These are phyloP conservation scores for Iberis amara DNA, from an alignment of 441 rosid species.

Conservation along the genomic window DNA sequence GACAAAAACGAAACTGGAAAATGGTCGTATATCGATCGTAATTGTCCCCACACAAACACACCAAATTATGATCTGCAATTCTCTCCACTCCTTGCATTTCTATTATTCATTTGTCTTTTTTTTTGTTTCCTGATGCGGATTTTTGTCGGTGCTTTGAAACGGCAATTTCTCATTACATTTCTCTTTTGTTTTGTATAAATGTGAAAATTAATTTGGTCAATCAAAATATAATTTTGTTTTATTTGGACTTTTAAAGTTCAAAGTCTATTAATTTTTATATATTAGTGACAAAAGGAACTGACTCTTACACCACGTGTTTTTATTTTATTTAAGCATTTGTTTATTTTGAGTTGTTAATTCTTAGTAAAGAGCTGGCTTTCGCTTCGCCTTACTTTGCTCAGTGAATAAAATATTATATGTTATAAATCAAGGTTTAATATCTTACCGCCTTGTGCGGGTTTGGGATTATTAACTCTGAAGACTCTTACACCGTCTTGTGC, in stretches of 20 bases:
- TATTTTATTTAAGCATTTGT: background rate
- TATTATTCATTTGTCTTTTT: slow-evolving; percentile 1
- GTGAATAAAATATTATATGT: too few species aligned
- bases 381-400: slow-evolving; percentile 1
- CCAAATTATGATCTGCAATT: slow-evolving; percentile 24
- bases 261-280: background rate
- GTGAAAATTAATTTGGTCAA: slow-evolving; percentile 15
- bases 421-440: too few species aligned
- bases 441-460: too few species aligned
- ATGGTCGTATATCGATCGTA: slow-evolving; percentile 20
- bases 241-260: background rate
- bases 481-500: too few species aligned
- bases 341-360: background rate
- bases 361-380: slow-evolving; percentile 13
- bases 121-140: slow-evolving; percentile 6
- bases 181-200: background rate
- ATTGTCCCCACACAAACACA: slow-evolving; percentile 21
- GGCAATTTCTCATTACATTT: background rate
- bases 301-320: slow-evolving; percentile 18
- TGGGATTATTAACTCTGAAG: too few species aligned
- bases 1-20: slow-evolving; percentile 20
- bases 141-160: slow-evolving; percentile 28
- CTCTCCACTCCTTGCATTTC: slow-evolving; percentile 24
- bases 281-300: slow-evolving; percentile 27
- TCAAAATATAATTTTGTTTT: slow-evolving; percentile 16